Base-by-base conservation (phyloP, 768 basidiomycete genomes). In the Tremella fuciformis region DNA sequence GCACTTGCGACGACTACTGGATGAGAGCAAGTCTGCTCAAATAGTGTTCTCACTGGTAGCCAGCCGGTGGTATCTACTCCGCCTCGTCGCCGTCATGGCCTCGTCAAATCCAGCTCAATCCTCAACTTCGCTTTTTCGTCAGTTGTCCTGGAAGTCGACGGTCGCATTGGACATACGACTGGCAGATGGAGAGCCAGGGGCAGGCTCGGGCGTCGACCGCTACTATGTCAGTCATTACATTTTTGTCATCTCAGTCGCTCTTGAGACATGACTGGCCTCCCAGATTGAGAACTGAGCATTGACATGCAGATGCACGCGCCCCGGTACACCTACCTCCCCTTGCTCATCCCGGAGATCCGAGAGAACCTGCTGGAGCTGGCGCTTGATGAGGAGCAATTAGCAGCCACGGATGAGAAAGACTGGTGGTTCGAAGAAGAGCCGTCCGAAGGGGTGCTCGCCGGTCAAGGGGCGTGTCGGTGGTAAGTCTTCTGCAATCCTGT, bases 361-460 rank as follows among this genome's bases (percentile, higher is more conserved):
- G 83, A 86, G 66, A 91, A 91, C 77, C 82, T 98, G 62, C 86
- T 89, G 81, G 89, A 96, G 64, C 85, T 97, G 55, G 89, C 93
- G 13, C 87, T 97, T 69, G 91, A 96, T 71, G 91, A 94, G 69
- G 82, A 84, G 37, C 86, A 87, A 26, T 85, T 85, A 3, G 86
- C 85, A 60, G 68, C 81, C 9, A 78, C 93, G 59, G 88, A 88
- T 71, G 89, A 92, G 64, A 88, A 89, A 57, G 88, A 93, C 53
- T 91, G 94, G 89, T 98, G 94, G 96, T 96, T 99, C 76, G 91
- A 96, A 78, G 88, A 86, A 62, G 66, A 66, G 19, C 49, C 37
- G 9, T 58, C 55, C 19, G 60, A 29, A 26, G 66, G 49, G 46
- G 67, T 62, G 15, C 71, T 72, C 56, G 58, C 64, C n/a, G 47